Conservation (phyloP, 805 yeast genomes). For the Cyberlindnera mycetangii region DNA sequence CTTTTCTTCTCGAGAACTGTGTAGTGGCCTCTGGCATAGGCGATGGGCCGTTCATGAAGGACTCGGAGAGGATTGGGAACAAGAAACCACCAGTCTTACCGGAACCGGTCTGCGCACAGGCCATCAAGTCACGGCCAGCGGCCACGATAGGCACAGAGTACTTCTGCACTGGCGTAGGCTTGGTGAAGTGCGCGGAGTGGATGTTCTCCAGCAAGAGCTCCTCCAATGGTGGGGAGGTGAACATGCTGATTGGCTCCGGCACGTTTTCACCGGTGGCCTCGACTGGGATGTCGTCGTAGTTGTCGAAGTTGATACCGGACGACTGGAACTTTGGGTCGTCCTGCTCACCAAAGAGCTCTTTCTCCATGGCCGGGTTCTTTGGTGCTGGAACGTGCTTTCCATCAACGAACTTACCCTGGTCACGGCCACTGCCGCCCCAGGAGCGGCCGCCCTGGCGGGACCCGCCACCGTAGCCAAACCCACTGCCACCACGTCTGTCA, state of each 20-base stretch:
- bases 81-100: conserved; percentile 99
- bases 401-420: conserved; percentile 80
- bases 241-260: conserved; percentile 87
- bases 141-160: conserved; percentile 92
- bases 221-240: conserved; percentile 92
- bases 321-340: conserved; percentile 69
- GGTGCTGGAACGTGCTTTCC: conserved; percentile 87
- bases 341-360: conserved; percentile 80
- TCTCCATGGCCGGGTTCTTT: conserved; percentile 64
- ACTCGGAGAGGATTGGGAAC: conserved; percentile 94
- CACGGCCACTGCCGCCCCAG: conserved; percentile 34
- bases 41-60: conserved; percentile 85
- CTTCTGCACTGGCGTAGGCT: conserved; percentile 96
- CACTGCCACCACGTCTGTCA: conserved; percentile 11
- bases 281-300: conserved; percentile 97
- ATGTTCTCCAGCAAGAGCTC: conserved; percentile 82
- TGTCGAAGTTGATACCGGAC: conserved; percentile 97
- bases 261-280: conserved; percentile 95
- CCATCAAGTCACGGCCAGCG: conserved; percentile 89
- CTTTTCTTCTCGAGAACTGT: conserved; percentile 66
- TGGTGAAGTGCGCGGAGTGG: conserved; percentile 81
- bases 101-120: conserved; percentile 98
- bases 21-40: conserved; percentile 43
- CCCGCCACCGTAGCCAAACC: conserved; percentile 31
- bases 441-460: conserved; percentile 35